These are phyloP conservation scores for Nitzschia sp. DNA, from an alignment of 108 stramenopile species.

Conservation along the genomic window DNA sequence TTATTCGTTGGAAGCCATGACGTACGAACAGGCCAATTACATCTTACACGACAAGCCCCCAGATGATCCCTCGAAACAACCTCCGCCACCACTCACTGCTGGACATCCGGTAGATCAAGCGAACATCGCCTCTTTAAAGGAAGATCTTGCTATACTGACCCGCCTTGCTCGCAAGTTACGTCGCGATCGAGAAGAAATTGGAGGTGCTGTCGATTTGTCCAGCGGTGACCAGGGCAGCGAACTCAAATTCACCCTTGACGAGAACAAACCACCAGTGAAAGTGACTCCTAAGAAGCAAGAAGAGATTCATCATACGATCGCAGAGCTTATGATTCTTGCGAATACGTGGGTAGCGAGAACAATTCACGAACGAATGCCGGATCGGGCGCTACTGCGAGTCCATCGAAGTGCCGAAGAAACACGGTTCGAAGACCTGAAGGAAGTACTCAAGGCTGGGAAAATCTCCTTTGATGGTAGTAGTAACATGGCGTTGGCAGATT, in stretches of 20 bases:
- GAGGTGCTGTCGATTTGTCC: conserved; percentile 62
- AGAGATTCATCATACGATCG: conserved; percentile 85
- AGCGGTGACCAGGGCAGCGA: conserved; percentile 62
- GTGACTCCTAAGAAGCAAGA: conserved; percentile 66
- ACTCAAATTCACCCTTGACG: conserved; percentile 63
- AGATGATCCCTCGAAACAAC: conserved; percentile 30
- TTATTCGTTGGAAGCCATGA: conserved; percentile 42
- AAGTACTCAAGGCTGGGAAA: conserved; percentile 60
- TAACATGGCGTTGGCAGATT: conserved; percentile 44
- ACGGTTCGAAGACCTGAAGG: conserved; percentile 74
- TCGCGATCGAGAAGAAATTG: conserved; percentile 46
- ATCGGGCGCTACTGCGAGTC: conserved; percentile 66
- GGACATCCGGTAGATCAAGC: conserved; percentile 39
- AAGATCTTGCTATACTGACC: conserved; percentile 45
- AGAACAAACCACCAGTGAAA: conserved; percentile 47
- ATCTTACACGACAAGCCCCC: conserved; percentile 60
- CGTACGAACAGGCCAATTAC: conserved; percentile 84
- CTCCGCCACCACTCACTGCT: conserved; percentile 55
- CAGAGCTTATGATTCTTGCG: conserved; percentile 86
- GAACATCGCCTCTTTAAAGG: conserved; percentile 24
- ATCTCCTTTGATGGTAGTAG: conserved; percentile 55
- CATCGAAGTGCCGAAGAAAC: conserved; percentile 49
- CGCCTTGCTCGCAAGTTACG: conserved; percentile 48
- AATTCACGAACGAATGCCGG: conserved; percentile 51
- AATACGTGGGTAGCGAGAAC: conserved; percentile 66